These are phyloP conservation scores for Blumeria graminis DNA, from an alignment of 2,329 filamentous ascomycete genomes.

Conservation along the genomic window DNA sequence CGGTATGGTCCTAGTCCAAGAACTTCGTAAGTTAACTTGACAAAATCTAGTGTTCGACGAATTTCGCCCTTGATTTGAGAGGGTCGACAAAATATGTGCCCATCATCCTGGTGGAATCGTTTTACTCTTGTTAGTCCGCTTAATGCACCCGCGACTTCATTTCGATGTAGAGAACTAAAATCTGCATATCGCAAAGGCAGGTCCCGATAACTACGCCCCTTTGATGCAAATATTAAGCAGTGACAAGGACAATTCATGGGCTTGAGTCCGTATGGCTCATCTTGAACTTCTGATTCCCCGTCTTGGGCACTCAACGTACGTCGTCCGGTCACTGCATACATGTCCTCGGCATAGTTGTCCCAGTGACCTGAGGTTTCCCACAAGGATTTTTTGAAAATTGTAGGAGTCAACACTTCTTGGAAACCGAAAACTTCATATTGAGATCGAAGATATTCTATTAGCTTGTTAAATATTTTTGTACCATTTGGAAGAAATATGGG, in stretches of 20 bases:
- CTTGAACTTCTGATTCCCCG: conserved; percentile 24
- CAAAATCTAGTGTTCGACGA: conserved; percentile 46
- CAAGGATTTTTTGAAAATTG: conserved; percentile 69
- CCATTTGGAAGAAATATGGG: conserved; percentile 69
- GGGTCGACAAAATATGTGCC: conserved; percentile 71
- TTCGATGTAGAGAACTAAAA: conserved; percentile 68
- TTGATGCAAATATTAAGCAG: conserved; percentile 57
- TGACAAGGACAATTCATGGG: conserved; percentile 53
- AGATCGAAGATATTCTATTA: conserved; percentile 57
- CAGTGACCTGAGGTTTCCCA: conserved; percentile 74
- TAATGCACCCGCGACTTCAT: conserved; percentile 61
- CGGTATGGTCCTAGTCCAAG: conserved; percentile 50
- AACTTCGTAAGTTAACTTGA: conserved; percentile 44
- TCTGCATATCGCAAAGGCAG: conserved; percentile 68
- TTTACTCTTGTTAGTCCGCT: conserved; percentile 65
- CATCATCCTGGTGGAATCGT: conserved; percentile 76
- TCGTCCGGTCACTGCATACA: conserved; percentile 53
- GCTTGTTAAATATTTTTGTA: conserved; percentile 59
- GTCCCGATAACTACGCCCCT: conserved; percentile 52
- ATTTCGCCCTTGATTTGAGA: conserved; percentile 56
- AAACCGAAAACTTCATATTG: conserved; percentile 74
- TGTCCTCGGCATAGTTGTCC: conserved; percentile 77
- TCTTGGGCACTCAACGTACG: conserved; percentile 12
- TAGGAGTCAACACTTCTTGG: conserved; percentile 70
- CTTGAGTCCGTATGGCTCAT: conserved; percentile 60